Evolutionary conservation across 1,139 yeast species (phyloP).

Genomic region (Candida tropicalis): DNA sequence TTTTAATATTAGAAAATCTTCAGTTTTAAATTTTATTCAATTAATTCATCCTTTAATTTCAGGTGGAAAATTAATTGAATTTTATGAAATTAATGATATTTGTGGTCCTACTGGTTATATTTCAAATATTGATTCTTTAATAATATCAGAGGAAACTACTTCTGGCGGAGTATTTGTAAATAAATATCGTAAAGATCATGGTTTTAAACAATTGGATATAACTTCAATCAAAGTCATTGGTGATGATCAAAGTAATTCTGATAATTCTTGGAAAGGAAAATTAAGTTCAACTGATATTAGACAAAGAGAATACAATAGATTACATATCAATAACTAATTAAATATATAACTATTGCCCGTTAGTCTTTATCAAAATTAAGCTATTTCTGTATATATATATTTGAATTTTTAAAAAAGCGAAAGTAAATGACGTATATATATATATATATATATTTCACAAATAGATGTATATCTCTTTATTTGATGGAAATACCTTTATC

Average conservation of each 20-base stretch:
- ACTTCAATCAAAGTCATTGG: conserved; percentile 75
- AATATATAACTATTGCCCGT: too few relatives aligned
- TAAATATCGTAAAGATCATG: conserved; percentile 56
- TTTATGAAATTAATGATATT: conserved; percentile 72
- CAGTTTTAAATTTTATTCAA: conserved; percentile 52
- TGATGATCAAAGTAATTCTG: conserved; percentile 46
- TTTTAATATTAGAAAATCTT: conserved; percentile 51
- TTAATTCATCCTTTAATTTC: conserved; percentile 26
- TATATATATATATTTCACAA: too few relatives aligned
- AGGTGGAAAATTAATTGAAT: conserved; percentile 24
- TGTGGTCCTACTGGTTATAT: conserved; percentile 95
- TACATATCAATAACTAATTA: too few relatives aligned
- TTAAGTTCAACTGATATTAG: conserved; percentile 75
- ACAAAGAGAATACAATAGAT: conserved; percentile 20
- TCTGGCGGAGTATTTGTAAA: conserved; percentile 78
- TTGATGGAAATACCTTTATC: conserved; percentile 65
- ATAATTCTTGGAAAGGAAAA: conserved; percentile 63
- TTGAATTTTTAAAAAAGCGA: conserved; percentile 7
- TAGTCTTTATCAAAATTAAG: too few relatives aligned
- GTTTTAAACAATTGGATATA: conserved; percentile 55
- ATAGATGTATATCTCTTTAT: conserved; percentile 18
- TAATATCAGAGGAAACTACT: conserved; percentile 78
- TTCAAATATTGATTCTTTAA: conserved; percentile 72
- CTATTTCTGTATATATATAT: neutral
- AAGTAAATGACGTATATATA: too few relatives aligned